phyloP scores from a whole-genome alignment of 2,329 filamentous ascomycete genomes.

The Hymenotorrendiella dingleyae region DNA sequence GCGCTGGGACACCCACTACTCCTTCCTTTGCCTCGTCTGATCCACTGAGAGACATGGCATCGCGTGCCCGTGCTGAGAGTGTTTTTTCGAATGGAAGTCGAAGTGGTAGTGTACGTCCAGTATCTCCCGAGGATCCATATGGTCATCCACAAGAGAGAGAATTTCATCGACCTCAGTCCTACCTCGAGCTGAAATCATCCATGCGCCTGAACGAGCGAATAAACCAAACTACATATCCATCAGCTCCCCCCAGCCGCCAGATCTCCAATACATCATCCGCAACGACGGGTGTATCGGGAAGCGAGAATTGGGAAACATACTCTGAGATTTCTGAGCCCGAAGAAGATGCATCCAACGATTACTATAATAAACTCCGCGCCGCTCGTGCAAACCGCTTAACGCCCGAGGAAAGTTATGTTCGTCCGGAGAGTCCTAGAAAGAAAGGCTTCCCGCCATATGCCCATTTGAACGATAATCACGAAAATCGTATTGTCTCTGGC shows the following conservation, averaged over 20 bases:
- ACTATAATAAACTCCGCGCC: slow-evolving; percentile 74
- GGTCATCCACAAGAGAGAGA: neutral
- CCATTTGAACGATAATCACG: slow-evolving; percentile 51
- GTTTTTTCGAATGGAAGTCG: slow-evolving; percentile 23
- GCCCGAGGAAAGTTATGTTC: slow-evolving; percentile 36
- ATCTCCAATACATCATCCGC: slow-evolving; percentile 64
- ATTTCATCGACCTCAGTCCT: slow-evolving; percentile 29
- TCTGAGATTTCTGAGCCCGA: slow-evolving; percentile 77
- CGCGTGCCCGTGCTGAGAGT: slow-evolving; percentile 72
- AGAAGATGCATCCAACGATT: slow-evolving; percentile 73
- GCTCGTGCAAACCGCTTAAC: slow-evolving; percentile 60
- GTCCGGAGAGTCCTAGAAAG: slow-evolving; percentile 40
- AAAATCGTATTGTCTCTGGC: slow-evolving; percentile 56
- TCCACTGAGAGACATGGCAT: slow-evolving; percentile 55
- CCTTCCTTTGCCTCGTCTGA: slow-evolving; percentile 43
- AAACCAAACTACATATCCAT: slow-evolving; percentile 22
- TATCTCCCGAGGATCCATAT: slow-evolving; percentile 69
- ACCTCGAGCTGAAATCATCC: slow-evolving; percentile 38
- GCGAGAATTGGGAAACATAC: slow-evolving; percentile 97
- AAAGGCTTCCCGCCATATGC: slow-evolving; percentile 47
- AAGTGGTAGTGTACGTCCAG: slow-evolving; percentile 47
- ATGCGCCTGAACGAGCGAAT: slow-evolving; percentile 36
- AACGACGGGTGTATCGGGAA: slow-evolving; percentile 67
- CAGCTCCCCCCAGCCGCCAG: slow-evolving; percentile 47
- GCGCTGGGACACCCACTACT: slow-evolving; percentile 46